These are phyloP conservation scores for Mimosa bimucronata DNA, from an alignment of 306 rosid species.

Conservation along the genomic window DNA sequence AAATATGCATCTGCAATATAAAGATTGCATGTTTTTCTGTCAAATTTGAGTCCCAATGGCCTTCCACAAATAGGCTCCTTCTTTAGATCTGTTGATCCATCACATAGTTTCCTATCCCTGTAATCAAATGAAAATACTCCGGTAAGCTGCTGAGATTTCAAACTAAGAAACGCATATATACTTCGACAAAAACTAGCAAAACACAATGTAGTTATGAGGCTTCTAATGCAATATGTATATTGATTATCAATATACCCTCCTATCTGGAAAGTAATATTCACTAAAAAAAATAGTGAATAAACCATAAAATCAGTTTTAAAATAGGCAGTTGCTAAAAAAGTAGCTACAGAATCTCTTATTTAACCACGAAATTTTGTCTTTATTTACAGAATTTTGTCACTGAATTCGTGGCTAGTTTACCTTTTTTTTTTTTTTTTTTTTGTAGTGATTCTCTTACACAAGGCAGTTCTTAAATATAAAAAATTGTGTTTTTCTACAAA, in stretches of 20 bases:
- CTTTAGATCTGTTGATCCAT: conserved; percentile 44
- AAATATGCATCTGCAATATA: conserved; percentile 54
- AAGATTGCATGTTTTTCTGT: conserved; percentile 3
- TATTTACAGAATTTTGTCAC: too few species aligned
- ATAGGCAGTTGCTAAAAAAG: too few species aligned
- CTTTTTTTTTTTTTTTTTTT: too few species aligned
- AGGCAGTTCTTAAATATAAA: too few species aligned
- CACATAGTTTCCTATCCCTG: conserved; percentile 47
- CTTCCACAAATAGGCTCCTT: conserved; percentile 55
- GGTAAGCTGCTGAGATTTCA: neutral
- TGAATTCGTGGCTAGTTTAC: too few species aligned
- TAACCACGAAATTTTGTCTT: too few species aligned
- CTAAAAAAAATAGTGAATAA: too few species aligned
- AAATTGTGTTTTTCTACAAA: too few species aligned
- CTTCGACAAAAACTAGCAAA: neutral
- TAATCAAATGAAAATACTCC: neutral
- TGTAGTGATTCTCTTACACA: too few species aligned
- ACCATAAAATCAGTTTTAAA: too few species aligned
- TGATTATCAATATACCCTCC: neutral
- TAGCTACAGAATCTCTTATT: too few species aligned
- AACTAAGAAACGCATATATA: neutral
- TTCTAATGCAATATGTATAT: neutral
- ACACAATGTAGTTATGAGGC: neutral
- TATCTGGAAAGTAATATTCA: too few species aligned
- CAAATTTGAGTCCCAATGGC: conserved; percentile 50